Evolutionary conservation across 106 monocot genomes (phyloP).

Genomic region (Dioscorea zingiberensis): DNA sequence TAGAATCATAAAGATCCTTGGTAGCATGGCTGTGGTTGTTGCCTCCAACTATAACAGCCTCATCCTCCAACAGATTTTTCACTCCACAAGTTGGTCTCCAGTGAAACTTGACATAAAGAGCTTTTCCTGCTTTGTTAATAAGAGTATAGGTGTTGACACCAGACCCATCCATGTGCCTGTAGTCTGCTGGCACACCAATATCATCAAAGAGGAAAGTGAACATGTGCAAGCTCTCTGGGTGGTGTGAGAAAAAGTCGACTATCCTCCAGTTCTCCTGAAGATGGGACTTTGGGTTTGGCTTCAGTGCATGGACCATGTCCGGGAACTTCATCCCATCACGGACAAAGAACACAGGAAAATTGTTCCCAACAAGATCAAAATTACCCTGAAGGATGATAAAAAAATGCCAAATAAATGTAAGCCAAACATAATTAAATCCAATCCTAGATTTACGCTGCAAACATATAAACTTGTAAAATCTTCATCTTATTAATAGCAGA

Average conservation of each 20-base stretch:
- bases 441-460: background rate
- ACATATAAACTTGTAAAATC: background rate
- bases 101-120: constrained; percentile 76
- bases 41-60: constrained; percentile 61
- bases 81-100: constrained; percentile 83
- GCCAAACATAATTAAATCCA: background rate
- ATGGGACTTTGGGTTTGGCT: constrained; percentile 79
- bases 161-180: constrained; percentile 84
- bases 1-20: constrained; percentile 69
- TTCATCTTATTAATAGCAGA: background rate
- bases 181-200: constrained; percentile 56
- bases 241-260: constrained; percentile 83
- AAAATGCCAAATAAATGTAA: background rate
- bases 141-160: constrained; percentile 79
- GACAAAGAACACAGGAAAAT: constrained; percentile 86
- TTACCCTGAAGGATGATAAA: constrained; percentile 44
- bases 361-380: constrained; percentile 78
- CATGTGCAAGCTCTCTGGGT: constrained; percentile 77
- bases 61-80: constrained; percentile 61
- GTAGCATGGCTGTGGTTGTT: constrained; percentile 82
- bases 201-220: constrained; percentile 82
- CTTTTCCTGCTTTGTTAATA: constrained; percentile 52
- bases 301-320: constrained; percentile 78
- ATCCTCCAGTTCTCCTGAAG: constrained; percentile 81
- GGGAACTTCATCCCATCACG: constrained; percentile 86